A percentile compares a stretch with the other conserved stretches of the same genome.
Conservation (phyloP, 1,139 yeast species). For the Yamadazyma atmosphaerica region DNA sequence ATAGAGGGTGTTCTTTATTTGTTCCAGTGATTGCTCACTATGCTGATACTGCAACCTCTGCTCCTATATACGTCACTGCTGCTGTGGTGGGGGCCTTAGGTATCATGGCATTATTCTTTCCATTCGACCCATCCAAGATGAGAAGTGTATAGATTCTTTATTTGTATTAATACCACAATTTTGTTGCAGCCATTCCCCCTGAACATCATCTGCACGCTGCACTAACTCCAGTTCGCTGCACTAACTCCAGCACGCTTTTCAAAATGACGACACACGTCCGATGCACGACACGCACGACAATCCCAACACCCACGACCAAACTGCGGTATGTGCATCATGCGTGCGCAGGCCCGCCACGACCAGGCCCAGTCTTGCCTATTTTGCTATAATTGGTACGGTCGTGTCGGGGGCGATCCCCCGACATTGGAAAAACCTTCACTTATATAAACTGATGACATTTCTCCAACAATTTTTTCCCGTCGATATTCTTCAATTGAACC, state of each 20-base stretch:
- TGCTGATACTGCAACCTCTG: constrained; percentile 41
- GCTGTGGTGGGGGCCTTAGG: constrained; percentile 50
- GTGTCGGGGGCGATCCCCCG: neutral
- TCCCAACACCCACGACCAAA: neutral
- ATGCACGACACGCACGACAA: too few relatives aligned
- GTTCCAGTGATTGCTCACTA: constrained; percentile 55
- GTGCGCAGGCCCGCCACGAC: too few relatives aligned
- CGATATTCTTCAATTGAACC: neutral
- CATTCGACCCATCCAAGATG: constrained; percentile 45
- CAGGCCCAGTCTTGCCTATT: too few relatives aligned
- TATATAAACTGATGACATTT: neutral
- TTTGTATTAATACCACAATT: neutral
- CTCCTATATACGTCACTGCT: constrained; percentile 63
- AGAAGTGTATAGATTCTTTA: constrained; percentile 19
- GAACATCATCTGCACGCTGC: too few relatives aligned
- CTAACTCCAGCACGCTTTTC: too few relatives aligned
- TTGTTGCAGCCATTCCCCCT: too few relatives aligned
- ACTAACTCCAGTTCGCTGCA: too few relatives aligned
- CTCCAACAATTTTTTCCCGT: neutral
- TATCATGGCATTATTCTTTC: constrained; percentile 41
- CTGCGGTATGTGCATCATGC: too few relatives aligned
- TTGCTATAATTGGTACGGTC: neutral
- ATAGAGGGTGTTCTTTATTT: constrained; percentile 48
- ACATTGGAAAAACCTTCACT: neutral
- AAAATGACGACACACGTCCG: too few relatives aligned